Evolutionary conservation across 148 eudicot genomes (phyloP).

Genomic region (Cornus florida): DNA sequence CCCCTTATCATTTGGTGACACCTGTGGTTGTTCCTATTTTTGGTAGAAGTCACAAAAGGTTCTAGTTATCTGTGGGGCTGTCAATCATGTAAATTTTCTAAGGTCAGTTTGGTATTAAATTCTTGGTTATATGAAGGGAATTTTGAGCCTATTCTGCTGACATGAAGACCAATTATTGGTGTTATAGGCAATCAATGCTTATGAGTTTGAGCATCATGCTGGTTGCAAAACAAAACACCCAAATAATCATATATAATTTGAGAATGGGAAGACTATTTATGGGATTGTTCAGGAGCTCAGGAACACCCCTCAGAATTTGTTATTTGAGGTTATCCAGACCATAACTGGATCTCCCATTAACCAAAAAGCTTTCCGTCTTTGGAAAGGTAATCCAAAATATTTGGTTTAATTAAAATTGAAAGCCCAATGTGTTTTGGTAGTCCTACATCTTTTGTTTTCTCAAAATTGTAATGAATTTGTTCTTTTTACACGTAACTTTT

Average conservation of each 20-base stretch:
- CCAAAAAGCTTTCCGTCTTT: slow-evolving; percentile 56
- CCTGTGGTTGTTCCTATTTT: slow-evolving; percentile 13
- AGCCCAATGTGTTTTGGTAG: not conserved
- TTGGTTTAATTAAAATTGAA: not conserved
- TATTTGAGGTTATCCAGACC: slow-evolving; percentile 70
- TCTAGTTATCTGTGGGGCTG: slow-evolving; percentile 87
- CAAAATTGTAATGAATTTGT: not conserved
- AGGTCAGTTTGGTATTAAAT: slow-evolving; percentile 42
- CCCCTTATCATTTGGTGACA: slow-evolving; percentile 8
- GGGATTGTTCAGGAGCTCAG: slow-evolving; percentile 75
- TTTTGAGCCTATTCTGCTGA: not conserved
- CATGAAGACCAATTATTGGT: not conserved
- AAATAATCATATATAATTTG: slow-evolving; percentile 85
- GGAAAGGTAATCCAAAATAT: slow-evolving; percentile 64
- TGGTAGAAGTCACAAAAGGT: slow-evolving; percentile 67
- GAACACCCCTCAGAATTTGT: slow-evolving; percentile 63
- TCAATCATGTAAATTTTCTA: slow-evolving; percentile 59
- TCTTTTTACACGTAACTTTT: slow-evolving; percentile 7
- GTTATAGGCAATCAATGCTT: slow-evolving; percentile 69
- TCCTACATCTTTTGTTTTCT: not conserved
- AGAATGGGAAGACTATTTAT: slow-evolving; percentile 30
- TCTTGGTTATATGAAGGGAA: not conserved
- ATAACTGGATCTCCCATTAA: slow-evolving; percentile 77
- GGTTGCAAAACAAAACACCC: slow-evolving; percentile 91
- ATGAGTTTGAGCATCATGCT: slow-evolving; percentile 85